These are phyloP conservation scores for Rhodotorula sp. DNA, from an alignment of 1,284 basidiomycete species.

Conservation along the genomic window DNA sequence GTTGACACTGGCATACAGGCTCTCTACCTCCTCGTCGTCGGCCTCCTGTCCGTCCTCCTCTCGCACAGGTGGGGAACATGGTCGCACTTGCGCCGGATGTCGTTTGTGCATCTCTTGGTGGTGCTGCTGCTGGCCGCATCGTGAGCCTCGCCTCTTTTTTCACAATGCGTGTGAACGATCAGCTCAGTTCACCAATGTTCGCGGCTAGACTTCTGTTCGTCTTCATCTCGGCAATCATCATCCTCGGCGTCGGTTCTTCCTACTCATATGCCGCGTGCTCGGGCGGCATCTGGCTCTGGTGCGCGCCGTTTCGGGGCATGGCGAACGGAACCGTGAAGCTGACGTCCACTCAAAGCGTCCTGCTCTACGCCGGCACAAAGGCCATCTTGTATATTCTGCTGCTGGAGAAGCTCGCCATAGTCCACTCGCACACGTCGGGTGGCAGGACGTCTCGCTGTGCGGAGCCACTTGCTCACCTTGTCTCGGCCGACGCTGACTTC, in stretches of 20 bases:
- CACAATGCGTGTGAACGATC: not conserved
- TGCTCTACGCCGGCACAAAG: slow-evolving; percentile 51
- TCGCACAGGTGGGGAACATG: not conserved
- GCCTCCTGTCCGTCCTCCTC: slow-evolving; percentile 12
- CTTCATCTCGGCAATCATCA: slow-evolving; percentile 51
- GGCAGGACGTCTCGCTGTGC: slow-evolving; percentile 4
- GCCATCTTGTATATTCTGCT: slow-evolving; percentile 51
- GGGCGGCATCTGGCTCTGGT: slow-evolving; percentile 50
- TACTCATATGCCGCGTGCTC: slow-evolving; percentile 48
- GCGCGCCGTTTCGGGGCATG: not conserved
- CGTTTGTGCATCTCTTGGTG: slow-evolving; percentile 17
- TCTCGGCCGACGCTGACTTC: slow-evolving; percentile 42
- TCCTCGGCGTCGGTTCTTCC: slow-evolving; percentile 54
- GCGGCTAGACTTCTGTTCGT: slow-evolving; percentile 49
- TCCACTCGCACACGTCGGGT: slow-evolving; percentile 35
- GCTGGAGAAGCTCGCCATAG: slow-evolving; percentile 51
- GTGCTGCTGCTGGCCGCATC: slow-evolving; percentile 17
- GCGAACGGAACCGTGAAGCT: not conserved
- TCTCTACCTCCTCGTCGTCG: slow-evolving; percentile 17
- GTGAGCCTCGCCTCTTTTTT: slow-evolving; percentile 5
- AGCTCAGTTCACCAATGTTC: not conserved
- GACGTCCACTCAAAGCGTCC: slow-evolving; percentile 47
- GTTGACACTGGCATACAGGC: not conserved
- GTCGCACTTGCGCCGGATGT: slow-evolving; percentile 46
- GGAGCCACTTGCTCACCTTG: not conserved